phyloP scores from a whole-genome alignment of 106 monocot species.

The Dendrobium nobile region DNA sequence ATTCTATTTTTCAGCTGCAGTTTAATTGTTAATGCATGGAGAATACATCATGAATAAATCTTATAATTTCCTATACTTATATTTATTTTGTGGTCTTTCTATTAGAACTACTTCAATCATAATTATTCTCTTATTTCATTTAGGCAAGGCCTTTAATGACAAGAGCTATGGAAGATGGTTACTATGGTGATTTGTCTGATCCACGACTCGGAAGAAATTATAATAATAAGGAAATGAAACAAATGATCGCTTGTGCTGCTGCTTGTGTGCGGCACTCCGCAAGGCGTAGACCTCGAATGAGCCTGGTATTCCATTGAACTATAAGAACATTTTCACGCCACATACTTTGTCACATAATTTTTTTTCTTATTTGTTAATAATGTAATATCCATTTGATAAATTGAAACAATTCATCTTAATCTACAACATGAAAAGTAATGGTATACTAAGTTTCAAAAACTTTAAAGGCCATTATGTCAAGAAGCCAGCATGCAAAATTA shows the following conservation, averaged over 20 bases:
- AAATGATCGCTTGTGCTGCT: conserved; percentile 35
- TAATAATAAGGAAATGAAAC: conserved; percentile 20
- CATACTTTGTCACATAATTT: background rate
- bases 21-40: background rate
- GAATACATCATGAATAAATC: background rate
- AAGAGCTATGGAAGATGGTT: conserved; percentile 17
- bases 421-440: too few relatives aligned
- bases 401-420: too few relatives aligned
- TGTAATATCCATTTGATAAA: background rate
- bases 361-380: background rate
- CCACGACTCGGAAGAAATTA: conserved; percentile 22
- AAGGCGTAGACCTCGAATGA: conserved; percentile 25
- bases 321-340: background rate
- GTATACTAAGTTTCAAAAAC: too few relatives aligned
- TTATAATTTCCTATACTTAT: background rate
- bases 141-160: conserved; percentile 32
- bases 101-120: background rate
- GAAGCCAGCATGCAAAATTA: background rate
- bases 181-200: conserved; percentile 23
- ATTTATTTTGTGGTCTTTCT: background rate
- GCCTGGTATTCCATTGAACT: conserved; percentile 16
- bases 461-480: background rate
- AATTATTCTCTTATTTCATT: background rate
- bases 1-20: background rate
- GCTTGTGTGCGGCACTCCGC: conserved; percentile 32